phyloP scores from a whole-genome alignment of 192 early-diverging fungal genomes.

The Lunasporangiospora selenospora region DNA sequence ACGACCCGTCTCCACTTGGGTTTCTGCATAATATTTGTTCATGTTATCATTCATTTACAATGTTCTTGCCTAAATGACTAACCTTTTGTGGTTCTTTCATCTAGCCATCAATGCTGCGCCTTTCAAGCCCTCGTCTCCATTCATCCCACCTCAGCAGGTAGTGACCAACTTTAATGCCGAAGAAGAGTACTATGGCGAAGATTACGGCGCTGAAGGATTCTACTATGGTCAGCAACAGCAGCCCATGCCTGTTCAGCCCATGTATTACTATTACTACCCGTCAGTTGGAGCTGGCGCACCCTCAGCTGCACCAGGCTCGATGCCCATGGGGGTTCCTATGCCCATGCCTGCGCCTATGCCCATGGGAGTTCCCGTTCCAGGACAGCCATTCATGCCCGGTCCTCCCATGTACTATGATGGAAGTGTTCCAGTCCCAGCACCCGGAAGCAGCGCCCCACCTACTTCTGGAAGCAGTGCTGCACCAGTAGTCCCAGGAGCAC shows the following conservation, averaged over 20 bases:
- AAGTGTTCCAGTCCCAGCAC: conserved; percentile 15
- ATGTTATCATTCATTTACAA: neutral
- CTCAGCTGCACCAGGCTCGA: conserved; percentile 1
- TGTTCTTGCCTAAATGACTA: neutral
- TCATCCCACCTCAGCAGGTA: neutral
- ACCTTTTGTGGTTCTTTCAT: too few relatives aligned
- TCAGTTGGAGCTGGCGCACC: conserved; percentile 10
- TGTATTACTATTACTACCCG: conserved; percentile 46
- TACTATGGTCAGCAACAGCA: conserved; percentile 36
- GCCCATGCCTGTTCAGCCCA: conserved; percentile 22
- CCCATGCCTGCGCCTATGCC: conserved; percentile 24
- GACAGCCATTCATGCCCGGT: conserved; percentile 20
- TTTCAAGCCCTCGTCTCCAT: conserved; percentile 24
- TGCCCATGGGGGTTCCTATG: conserved; percentile 14
- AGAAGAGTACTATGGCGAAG: conserved; percentile 27
- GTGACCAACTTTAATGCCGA: conserved; percentile 2
- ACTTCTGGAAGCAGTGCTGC: conserved; percentile 5
- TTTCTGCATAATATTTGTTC: too few relatives aligned
- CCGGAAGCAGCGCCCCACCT: neutral
- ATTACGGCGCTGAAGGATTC: conserved; percentile 14
- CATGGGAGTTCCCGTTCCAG: conserved; percentile 31
- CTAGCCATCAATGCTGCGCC: conserved; percentile 42
- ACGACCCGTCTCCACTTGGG: too few relatives aligned
- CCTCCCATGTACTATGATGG: conserved; percentile 25
- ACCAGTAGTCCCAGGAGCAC: neutral